These are phyloP conservation scores for Ogataea glucozyma DNA, from an alignment of 805 yeast genomes.

Conservation along the genomic window DNA sequence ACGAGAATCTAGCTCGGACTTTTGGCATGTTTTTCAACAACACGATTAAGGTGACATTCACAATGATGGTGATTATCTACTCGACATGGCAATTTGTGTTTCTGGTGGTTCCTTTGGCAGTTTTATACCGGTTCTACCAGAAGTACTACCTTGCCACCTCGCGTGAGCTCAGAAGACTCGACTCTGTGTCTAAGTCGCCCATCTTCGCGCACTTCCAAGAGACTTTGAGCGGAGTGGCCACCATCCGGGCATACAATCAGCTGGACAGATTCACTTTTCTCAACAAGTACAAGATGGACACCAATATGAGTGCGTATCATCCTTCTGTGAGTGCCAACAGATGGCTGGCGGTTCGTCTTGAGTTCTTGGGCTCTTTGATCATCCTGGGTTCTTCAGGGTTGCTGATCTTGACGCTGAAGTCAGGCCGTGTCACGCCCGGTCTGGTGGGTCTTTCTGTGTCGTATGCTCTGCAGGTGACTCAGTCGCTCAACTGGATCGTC, in stretches of 20 bases:
- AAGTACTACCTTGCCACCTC: slow-evolving; percentile 75
- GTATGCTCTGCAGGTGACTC: slow-evolving; percentile 91
- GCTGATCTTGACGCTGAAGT: slow-evolving; percentile 65
- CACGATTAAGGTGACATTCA: slow-evolving; percentile 64
- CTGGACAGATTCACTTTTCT: slow-evolving; percentile 60
- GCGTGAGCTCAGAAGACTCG: slow-evolving; percentile 80
- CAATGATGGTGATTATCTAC: slow-evolving; percentile 74
- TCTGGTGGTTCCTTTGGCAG: slow-evolving; percentile 66
- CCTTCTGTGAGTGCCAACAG: slow-evolving; percentile 92
- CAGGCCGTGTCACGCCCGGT: slow-evolving; percentile 82
- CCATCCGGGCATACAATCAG: slow-evolving; percentile 75
- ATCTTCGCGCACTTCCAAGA: slow-evolving; percentile 85
- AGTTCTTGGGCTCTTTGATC: slow-evolving; percentile 85
- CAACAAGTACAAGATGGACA: slow-evolving; percentile 73
- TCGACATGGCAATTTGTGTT: slow-evolving; percentile 87
- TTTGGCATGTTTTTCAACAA: slow-evolving; percentile 68
- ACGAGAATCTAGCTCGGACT: slow-evolving; percentile 72
- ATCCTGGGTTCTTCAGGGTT: slow-evolving; percentile 85
- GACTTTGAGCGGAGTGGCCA: slow-evolving; percentile 70
- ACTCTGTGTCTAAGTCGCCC: slow-evolving; percentile 77
- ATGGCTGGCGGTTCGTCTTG: slow-evolving; percentile 96
- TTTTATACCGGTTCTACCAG: slow-evolving; percentile 70
- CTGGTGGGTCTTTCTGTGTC: slow-evolving; percentile 91
- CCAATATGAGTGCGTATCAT: slow-evolving; percentile 88
- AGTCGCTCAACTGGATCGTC: slow-evolving; percentile 94